Conservation (phyloP, 2,329 filamentous ascomycete species). For the Colletotrichum sp. region DNA sequence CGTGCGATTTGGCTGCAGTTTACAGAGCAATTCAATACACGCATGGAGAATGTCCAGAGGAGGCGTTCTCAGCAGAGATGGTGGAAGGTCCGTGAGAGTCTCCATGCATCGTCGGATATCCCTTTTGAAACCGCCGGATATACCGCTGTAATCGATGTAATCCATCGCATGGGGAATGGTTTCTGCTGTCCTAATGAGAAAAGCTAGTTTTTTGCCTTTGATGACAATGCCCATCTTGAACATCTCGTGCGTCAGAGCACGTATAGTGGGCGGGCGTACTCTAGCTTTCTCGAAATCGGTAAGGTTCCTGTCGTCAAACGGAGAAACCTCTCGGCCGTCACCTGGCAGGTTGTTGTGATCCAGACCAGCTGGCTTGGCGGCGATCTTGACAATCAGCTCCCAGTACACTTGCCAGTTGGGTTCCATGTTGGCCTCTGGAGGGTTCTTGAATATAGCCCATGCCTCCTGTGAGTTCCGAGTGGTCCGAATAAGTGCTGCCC, state of each 20-base stretch:
- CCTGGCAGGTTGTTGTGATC: constrained; percentile 22
- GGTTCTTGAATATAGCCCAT: constrained; percentile 55
- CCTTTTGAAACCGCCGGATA: background rate
- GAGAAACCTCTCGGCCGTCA: constrained; percentile 36
- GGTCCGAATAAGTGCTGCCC: constrained; percentile 62
- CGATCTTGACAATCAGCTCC: constrained; percentile 66
- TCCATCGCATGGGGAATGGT: constrained; percentile 24
- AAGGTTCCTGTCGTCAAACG: constrained; percentile 49
- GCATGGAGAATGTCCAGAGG: constrained; percentile 35
- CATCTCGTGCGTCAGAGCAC: constrained; percentile 67
- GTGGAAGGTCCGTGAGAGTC: background rate
- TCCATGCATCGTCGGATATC: background rate
- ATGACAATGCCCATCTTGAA: constrained; percentile 45
- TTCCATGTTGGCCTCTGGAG: constrained; percentile 34
- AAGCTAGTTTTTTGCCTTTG: constrained; percentile 5
- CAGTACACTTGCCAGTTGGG: constrained; percentile 55
- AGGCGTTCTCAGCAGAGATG: background rate
- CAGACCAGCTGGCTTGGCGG: constrained; percentile 34
- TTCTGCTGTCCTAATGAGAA: constrained; percentile 8
- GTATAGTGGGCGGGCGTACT: constrained; percentile 63
- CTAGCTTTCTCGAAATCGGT: constrained; percentile 70
- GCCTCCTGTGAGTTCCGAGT: constrained; percentile 68
- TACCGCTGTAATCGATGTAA: constrained; percentile 30
- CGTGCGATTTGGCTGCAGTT: constrained; percentile 7
- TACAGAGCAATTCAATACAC: constrained; percentile 5